Conservation (phyloP, 441 rosid species). For the Arabidopsis lyrata region DNA sequence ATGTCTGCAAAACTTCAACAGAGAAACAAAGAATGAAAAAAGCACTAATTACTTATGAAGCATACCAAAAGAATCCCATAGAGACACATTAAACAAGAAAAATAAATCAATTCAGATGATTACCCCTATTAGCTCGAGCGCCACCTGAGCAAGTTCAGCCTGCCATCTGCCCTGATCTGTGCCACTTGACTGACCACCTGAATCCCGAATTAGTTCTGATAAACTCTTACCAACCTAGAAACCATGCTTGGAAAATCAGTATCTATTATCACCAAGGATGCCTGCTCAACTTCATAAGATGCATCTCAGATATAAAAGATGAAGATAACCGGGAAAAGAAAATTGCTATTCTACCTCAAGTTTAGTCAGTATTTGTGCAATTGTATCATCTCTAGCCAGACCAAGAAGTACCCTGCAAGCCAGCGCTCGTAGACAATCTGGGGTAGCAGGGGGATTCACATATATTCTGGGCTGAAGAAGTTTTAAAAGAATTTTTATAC, state of each 20-base stretch:
- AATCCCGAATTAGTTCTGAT: conserved; percentile 94
- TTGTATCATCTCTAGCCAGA: conserved; percentile 95
- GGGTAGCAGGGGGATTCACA: conserved; percentile 83
- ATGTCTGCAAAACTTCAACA: conserved; percentile 17
- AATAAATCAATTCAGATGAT: conserved; percentile 40
- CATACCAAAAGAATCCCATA: conserved; percentile 21
- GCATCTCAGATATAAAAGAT: conserved; percentile 26
- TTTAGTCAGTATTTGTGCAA: conserved; percentile 97
- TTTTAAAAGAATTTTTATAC: conserved; percentile 96
- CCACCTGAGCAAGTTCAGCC: conserved; percentile 94
- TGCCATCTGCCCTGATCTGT: conserved; percentile 96
- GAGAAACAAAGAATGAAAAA: conserved; percentile 21
- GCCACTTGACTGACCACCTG: conserved; percentile 86
- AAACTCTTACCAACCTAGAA: conserved; percentile 94
- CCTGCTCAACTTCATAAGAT: conserved; percentile 32
- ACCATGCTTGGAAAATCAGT: conserved; percentile 34
- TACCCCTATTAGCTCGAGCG: conserved; percentile 96
- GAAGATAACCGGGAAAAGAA: conserved; percentile 13
- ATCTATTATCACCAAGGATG: conserved; percentile 11
- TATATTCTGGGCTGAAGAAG: conserved; percentile 93
- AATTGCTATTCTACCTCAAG: conserved; percentile 72
- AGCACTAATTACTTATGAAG: conserved; percentile 20
- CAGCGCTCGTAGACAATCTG: conserved; percentile 95
- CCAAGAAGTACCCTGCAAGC: conserved; percentile 98
- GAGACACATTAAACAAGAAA: conserved; percentile 4